Percentiles rank a stretch among this genome's conserved stretches.
phyloP scores from a whole-genome alignment of 331 rosid species.

The Phaseolus coccineus region DNA sequence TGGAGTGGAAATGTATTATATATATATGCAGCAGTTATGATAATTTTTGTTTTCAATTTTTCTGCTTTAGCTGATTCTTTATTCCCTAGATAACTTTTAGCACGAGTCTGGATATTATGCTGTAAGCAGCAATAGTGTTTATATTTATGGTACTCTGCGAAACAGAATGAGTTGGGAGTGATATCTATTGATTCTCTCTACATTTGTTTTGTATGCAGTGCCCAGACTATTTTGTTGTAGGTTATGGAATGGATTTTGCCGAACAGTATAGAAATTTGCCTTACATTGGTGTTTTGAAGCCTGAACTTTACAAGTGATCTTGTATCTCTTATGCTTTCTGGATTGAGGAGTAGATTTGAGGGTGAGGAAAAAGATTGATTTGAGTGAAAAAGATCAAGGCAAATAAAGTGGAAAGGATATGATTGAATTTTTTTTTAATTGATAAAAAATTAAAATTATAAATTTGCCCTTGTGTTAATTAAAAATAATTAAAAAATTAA shows the following conservation, averaged over 20 bases:
- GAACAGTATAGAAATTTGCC: slow-evolving; percentile 91
- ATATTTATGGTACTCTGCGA: slow-evolving; percentile 12
- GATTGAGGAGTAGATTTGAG: too few relatives aligned
- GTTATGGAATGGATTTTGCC: slow-evolving; percentile 91
- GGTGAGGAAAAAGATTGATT: too few relatives aligned
- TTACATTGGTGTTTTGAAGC: slow-evolving; percentile 86
- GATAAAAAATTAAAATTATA: too few relatives aligned
- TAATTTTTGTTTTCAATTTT: slow-evolving; percentile 14
- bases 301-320: slow-evolving; percentile 64
- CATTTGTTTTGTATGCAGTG: slow-evolving; percentile 64
- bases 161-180: slow-evolving; percentile 17
- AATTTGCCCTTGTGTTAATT: too few relatives aligned
- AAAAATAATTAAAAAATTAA: too few relatives aligned
- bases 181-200: slow-evolving; percentile 31
- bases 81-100: background rate
- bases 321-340: background rate
- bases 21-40: background rate
- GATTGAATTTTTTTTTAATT: too few relatives aligned
- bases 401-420: too few relatives aligned
- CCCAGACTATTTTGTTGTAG: slow-evolving; percentile 86
- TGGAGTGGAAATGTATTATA: slow-evolving; percentile 14
- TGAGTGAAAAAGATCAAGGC: too few relatives aligned
- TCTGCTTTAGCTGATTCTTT: slow-evolving; percentile 24
- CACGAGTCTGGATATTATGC: background rate
- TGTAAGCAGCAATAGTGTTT: background rate